Percentiles rank a stretch among this genome's conserved stretches.
Conservation (phyloP, 352 stramenopile species). For the Phytopythium sindhum region DNA sequence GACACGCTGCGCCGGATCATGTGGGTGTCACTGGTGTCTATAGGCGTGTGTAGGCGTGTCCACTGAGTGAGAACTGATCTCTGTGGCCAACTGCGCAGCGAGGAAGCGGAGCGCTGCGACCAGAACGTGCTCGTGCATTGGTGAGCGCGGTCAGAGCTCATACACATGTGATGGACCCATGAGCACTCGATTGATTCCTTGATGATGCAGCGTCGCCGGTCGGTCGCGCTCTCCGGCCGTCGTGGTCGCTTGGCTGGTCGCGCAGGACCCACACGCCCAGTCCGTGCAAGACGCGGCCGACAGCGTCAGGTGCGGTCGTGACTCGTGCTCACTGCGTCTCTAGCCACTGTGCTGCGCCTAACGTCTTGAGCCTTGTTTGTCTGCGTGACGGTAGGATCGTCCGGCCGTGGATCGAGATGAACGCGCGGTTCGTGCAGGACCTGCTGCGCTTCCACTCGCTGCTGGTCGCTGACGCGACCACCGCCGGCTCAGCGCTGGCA, state of each 20-base stretch:
- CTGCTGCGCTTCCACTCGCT: conserved; percentile 38
- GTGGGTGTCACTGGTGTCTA: conserved; percentile 14
- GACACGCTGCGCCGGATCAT: conserved; percentile 26
- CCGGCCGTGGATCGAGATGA: conserved; percentile 72
- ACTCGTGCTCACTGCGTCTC: no score
- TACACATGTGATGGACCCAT: background rate
- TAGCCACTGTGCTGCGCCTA: no score
- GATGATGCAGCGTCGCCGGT: conserved; percentile 44
- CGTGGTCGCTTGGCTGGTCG: conserved; percentile 51
- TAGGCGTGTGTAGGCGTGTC: background rate
- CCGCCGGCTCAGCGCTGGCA: background rate
- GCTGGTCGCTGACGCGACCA: conserved; percentile 8
- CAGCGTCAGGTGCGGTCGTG: conserved; percentile 30
- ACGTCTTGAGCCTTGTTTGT: no score
- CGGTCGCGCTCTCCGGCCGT: conserved; percentile 58
- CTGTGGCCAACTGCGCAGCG: conserved; percentile 11
- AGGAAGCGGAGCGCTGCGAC: conserved; percentile 22
- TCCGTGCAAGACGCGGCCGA: conserved; percentile 35
- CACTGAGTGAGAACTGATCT: background rate
- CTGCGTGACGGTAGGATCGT: conserved; percentile 38
- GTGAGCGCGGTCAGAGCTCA: conserved; percentile 16
- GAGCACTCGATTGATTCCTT: background rate
- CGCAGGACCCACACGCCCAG: conserved; percentile 13
- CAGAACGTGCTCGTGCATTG: conserved; percentile 74
- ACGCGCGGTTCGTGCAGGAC: conserved; percentile 49